These are phyloP conservation scores for Ophiocordyceps robertsii DNA, from an alignment of 2,329 filamentous ascomycete species.

Conservation along the genomic window DNA sequence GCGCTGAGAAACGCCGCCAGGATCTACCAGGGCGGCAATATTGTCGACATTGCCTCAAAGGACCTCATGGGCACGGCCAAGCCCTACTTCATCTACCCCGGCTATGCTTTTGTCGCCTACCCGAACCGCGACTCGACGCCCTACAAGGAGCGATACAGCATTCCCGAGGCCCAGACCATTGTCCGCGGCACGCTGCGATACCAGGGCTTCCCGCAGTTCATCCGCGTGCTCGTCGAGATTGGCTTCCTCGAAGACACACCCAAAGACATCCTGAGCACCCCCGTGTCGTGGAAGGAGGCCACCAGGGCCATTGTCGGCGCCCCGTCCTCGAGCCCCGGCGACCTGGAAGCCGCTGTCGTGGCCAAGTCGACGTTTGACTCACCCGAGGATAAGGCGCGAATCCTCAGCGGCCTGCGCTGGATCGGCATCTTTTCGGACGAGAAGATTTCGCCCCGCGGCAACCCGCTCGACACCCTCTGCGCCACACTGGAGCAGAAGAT, in stretches of 20 bases:
- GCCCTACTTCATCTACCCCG: conserved; percentile 78
- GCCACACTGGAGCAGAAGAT: conserved; percentile 84
- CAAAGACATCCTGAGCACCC: conserved; percentile 49
- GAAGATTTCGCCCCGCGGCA: conserved; percentile 58
- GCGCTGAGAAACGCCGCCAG: conserved; percentile 77
- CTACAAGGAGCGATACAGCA: conserved; percentile 81
- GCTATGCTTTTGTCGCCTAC: conserved; percentile 83
- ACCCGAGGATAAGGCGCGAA: conserved; percentile 54
- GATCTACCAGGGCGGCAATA: conserved; percentile 68
- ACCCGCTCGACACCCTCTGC: conserved; percentile 83
- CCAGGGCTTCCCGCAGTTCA: conserved; percentile 80
- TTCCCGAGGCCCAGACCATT: conserved; percentile 85
- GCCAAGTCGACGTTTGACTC: conserved; percentile 62
- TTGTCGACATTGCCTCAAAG: conserved; percentile 45
- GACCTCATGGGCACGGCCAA: conserved; percentile 81
- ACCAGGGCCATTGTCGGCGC: conserved; percentile 66
- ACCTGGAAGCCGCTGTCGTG: conserved; percentile 59
- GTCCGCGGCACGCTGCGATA: conserved; percentile 74
- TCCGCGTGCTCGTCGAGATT: conserved; percentile 76
- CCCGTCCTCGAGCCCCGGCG: conserved; percentile 48
- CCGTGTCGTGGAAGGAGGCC: conserved; percentile 72
- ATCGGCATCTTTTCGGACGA: conserved; percentile 53
- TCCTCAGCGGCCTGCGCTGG: conserved; percentile 63
- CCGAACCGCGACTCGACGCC: conserved; percentile 82
- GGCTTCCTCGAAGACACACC: conserved; percentile 71